Percentiles rank a stretch among this genome's conserved stretches.
phyloP scores from a whole-genome alignment of 331 rosid species.

The Cucumis variabilis region DNA sequence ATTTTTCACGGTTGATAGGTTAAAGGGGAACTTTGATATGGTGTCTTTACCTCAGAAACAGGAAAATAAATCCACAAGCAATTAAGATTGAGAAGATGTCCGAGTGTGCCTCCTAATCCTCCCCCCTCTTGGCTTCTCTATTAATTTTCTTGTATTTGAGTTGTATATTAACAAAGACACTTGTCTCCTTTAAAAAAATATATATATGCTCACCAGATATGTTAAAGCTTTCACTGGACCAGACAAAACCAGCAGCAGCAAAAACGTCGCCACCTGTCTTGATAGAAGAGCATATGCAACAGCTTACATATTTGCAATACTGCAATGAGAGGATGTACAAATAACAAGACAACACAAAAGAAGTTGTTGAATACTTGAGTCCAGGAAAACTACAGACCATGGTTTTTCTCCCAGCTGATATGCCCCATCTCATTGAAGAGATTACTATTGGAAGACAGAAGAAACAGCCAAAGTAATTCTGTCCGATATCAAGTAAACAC shows the following conservation, averaged over 20 bases:
- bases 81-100: conserved; percentile 13
- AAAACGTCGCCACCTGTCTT: conserved; percentile 82
- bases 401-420: conserved; percentile 92
- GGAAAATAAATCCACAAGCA: background rate
- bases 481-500: conserved; percentile 37
- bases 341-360: conserved; percentile 26
- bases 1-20: background rate
- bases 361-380: conserved; percentile 23
- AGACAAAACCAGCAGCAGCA: conserved; percentile 85
- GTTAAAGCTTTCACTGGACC: conserved; percentile 95
- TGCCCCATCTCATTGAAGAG: conserved; percentile 99
- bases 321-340: background rate
- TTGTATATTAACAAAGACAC: no score
- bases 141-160: no score
- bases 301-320: background rate
- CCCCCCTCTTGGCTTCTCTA: no score
- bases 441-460: conserved; percentile 91
- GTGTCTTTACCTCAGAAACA: background rate
- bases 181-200: no score
- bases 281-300: conserved; percentile 33
- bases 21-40: background rate
- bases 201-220: conserved; percentile 66
- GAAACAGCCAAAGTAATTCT: conserved; percentile 95
- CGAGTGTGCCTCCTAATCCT: no score
- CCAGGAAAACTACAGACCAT: conserved; percentile 61